These are phyloP conservation scores for Emmonsiellopsis sp. DNA, from an alignment of 2,329 filamentous ascomycete genomes.

Conservation along the genomic window DNA sequence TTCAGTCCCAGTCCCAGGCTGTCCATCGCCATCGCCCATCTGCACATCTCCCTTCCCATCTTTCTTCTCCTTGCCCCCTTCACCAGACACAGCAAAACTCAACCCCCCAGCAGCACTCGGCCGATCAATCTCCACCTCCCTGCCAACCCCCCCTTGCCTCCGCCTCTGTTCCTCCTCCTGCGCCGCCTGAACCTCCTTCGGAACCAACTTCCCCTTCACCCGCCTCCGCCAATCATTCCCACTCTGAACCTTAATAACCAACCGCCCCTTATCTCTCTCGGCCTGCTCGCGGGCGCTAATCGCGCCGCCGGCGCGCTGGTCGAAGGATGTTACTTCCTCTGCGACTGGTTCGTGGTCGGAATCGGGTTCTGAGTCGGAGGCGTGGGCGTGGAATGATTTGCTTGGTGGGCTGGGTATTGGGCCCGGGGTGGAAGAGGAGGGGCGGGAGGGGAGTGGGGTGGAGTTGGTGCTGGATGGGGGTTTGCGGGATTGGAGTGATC, in stretches of 20 bases:
- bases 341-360: slow-evolving; percentile 27
- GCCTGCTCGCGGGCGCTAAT: slow-evolving; percentile 29
- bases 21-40: slow-evolving; percentile 4
- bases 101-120: slow-evolving; percentile 47
- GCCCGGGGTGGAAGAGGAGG: slow-evolving; percentile 20
- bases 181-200: slow-evolving; percentile 45
- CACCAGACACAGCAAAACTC: slow-evolving; percentile 35
- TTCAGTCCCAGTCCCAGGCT: slow-evolving; percentile 19
- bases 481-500: slow-evolving; percentile 13
- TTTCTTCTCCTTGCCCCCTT: slow-evolving; percentile 14
- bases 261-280: slow-evolving; percentile 46
- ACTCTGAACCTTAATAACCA: slow-evolving; percentile 71
- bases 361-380: slow-evolving; percentile 48
- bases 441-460: slow-evolving; percentile 12
- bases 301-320: slow-evolving; percentile 33
- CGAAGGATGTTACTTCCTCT: slow-evolving; percentile 48
- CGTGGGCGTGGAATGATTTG: slow-evolving; percentile 37
- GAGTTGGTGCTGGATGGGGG: slow-evolving; percentile 23
- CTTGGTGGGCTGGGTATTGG: slow-evolving; percentile 18
- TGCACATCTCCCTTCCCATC: slow-evolving; percentile 23
- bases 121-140: slow-evolving; percentile 40
- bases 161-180: slow-evolving; percentile 28
- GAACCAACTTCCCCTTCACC: slow-evolving; percentile 49
- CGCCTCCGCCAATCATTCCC: slow-evolving; percentile 69
- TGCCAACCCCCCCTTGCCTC: slow-evolving; percentile 17